Evolutionary conservation across 495 filamentous ascomycete species (phyloP).

Genomic region (Penicillium paradoxum): DNA sequence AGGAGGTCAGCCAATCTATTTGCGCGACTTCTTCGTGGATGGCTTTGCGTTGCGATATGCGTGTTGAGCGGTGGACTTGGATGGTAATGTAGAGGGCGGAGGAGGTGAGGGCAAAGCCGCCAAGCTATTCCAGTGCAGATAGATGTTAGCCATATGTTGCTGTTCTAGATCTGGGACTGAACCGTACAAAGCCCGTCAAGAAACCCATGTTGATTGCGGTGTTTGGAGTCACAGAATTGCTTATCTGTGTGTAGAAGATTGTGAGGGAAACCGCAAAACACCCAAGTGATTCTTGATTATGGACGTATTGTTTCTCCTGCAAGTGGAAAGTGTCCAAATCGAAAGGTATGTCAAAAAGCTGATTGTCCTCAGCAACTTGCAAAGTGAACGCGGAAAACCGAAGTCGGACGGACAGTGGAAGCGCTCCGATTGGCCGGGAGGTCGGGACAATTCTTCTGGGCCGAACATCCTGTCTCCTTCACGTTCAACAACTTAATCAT

Average conservation of each 20-base stretch:
- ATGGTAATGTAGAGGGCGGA: conserved; percentile 76
- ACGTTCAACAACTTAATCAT: neutral
- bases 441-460: conserved; percentile 37
- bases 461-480: conserved; percentile 18
- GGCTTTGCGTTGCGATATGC: conserved; percentile 60
- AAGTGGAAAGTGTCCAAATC: neutral
- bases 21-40: conserved; percentile 67
- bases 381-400: conserved; percentile 2
- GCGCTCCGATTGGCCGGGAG: conserved; percentile 41
- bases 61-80: conserved; percentile 65
- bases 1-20: conserved; percentile 51
- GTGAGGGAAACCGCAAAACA: neutral
- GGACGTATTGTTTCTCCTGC: neutral
- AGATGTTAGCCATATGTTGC: neutral
- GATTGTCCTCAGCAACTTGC: neutral
- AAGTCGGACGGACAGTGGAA: conserved; percentile 28
- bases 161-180: neutral
- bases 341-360: neutral
- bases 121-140: conserved; percentile 40
- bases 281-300: neutral
- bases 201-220: conserved; percentile 57
- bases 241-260: neutral
- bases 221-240: neutral
- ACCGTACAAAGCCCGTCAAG: conserved; percentile 77
- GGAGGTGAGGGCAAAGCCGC: conserved; percentile 81